Evolutionary conservation across 2,329 filamentous ascomycete genomes (phyloP).

Genomic region (Cladosporium halotolerans): DNA sequence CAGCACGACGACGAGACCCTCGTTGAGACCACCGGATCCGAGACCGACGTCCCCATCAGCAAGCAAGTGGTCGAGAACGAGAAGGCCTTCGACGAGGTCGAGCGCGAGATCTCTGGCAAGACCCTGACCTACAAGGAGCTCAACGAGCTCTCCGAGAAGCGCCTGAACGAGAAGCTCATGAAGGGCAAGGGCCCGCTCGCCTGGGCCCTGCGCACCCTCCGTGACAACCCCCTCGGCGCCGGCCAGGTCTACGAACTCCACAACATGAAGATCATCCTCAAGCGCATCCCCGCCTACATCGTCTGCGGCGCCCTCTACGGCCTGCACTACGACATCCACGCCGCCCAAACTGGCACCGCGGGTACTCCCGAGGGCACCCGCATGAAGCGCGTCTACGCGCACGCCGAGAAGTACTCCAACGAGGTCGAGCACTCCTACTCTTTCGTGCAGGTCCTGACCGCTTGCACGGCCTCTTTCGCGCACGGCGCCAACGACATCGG

Average conservation of each 20-base stretch:
- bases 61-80: conserved; percentile 28
- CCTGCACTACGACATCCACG: conserved; percentile 75
- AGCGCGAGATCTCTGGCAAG: conserved; percentile 29
- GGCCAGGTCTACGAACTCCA: conserved; percentile 68
- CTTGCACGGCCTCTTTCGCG: conserved; percentile 66
- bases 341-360: conserved; percentile 61
- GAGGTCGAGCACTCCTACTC: conserved; percentile 59
- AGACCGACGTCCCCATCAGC: conserved; percentile 9
- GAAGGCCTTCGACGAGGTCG: conserved; percentile 31
- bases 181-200: conserved; percentile 62
- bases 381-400: conserved; percentile 55
- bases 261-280: conserved; percentile 59
- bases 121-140: conserved; percentile 58
- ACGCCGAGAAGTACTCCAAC: conserved; percentile 56
- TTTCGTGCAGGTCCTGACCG: conserved; percentile 60
- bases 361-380: conserved; percentile 68
- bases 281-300: conserved; percentile 63
- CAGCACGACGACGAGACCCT: conserved; percentile 49
- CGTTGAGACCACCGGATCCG: background rate
- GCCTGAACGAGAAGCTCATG: conserved; percentile 58
- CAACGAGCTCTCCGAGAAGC: conserved; percentile 49
- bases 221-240: conserved; percentile 64
- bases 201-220: conserved; percentile 75
- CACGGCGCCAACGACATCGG: conserved; percentile 64
- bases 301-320: conserved; percentile 63